A percentile compares a stretch with the other conserved stretches of the same genome.
These are phyloP conservation scores for Arthrocladium fulminans DNA, from an alignment of 2,329 filamentous ascomycete species.

Conservation along the genomic window DNA sequence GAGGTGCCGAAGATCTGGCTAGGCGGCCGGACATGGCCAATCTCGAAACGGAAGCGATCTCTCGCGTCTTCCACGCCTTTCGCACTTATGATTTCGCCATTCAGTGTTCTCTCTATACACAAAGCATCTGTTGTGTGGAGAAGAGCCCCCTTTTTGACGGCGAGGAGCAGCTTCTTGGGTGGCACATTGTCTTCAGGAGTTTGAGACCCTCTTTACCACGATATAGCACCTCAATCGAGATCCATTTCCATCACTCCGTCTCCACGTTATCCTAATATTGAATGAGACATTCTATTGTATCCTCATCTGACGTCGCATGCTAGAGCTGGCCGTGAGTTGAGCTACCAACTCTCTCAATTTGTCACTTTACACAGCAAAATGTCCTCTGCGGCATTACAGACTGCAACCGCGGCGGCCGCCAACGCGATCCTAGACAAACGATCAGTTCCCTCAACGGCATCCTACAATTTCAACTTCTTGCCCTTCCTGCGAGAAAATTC, in stretches of 20 bases:
- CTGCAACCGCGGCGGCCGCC: constrained; percentile 7
- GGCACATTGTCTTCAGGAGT: no score
- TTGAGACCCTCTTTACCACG: neutral
- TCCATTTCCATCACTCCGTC: neutral
- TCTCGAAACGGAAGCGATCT: neutral
- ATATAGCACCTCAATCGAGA: neutral
- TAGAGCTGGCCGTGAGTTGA: neutral
- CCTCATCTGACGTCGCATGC: neutral
- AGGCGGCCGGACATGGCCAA: neutral
- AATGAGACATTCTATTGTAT: neutral
- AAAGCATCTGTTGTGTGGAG: no score
- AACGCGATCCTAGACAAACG: constrained; percentile 10
- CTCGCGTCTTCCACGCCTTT: neutral
- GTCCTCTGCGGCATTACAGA: constrained; percentile 5
- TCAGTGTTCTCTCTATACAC: no score
- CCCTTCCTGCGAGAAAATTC: constrained; percentile 77
- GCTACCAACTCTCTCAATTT: no score
- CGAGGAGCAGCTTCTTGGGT: neutral
- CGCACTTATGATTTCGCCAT: no score
- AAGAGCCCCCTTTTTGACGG: neutral
- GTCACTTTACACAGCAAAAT: neutral
- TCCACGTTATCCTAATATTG: neutral
- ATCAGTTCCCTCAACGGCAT: constrained; percentile 31
- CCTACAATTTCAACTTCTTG: constrained; percentile 71
- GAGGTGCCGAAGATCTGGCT: no score